A percentile compares a stretch with the other conserved stretches of the same genome.
phyloP scores from a whole-genome alignment of 768 basidiomycete genomes.

The Collybia sp. region DNA sequence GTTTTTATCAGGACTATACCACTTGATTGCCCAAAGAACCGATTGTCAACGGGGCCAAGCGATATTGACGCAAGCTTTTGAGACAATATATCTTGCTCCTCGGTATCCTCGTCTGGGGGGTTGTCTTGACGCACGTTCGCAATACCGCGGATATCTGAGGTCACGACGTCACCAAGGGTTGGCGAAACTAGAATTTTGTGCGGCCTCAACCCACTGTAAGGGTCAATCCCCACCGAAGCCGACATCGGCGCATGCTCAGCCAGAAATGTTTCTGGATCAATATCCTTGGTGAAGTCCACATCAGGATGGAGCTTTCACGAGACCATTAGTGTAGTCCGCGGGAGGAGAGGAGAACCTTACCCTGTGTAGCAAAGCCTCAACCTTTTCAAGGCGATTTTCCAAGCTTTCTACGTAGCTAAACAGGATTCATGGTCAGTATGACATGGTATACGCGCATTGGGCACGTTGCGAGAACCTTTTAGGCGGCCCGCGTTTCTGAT shows the following conservation, averaged over 20 bases:
- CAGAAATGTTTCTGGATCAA: conserved; percentile 25
- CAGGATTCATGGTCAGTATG: neutral
- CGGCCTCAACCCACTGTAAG: neutral
- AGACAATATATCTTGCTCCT: conserved; percentile 23
- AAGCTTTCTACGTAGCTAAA: conserved; percentile 54
- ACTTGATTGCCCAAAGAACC: conserved; percentile 56
- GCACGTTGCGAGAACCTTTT: conserved; percentile 42
- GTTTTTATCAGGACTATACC: conserved; percentile 48
- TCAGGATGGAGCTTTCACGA: conserved; percentile 48
- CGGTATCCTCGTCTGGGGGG: conserved; percentile 30
- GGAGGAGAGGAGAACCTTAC: conserved; percentile 13
- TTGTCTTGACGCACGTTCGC: conserved; percentile 7
- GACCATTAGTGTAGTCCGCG: neutral
- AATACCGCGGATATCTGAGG: conserved; percentile 27
- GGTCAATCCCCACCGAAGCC: too few species aligned
- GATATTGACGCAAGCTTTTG: conserved; percentile 30
- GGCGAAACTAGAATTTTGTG: conserved; percentile 5
- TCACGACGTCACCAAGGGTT: conserved; percentile 20
- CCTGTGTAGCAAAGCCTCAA: conserved; percentile 51
- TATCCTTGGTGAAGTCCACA: conserved; percentile 53
- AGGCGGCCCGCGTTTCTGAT: conserved; percentile 54
- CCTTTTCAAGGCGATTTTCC: conserved; percentile 54
- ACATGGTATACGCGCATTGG: neutral
- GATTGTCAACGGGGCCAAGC: conserved; percentile 28
- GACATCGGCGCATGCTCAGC: too few species aligned